Conservation (phyloP, 805 yeast species). For the Spathaspora boniae region DNA sequence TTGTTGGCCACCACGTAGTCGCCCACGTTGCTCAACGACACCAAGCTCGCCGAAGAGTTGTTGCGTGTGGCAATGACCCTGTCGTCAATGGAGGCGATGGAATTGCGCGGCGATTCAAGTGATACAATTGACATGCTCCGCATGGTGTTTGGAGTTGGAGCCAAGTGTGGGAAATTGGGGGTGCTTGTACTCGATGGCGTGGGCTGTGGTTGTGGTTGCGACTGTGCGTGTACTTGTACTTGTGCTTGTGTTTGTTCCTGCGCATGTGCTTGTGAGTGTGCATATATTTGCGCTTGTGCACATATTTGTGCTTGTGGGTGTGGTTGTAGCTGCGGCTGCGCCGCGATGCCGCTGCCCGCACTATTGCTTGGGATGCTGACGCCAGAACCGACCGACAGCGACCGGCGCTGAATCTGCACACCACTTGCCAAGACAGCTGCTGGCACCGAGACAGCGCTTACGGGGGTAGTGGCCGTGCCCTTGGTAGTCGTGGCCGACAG, state of each 20-base stretch:
- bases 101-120: constrained; percentile 38
- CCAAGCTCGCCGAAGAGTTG: constrained; percentile 26
- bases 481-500: too few species aligned
- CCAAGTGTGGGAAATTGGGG: constrained; percentile 1
- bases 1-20: too few species aligned
- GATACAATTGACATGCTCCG: constrained; percentile 36
- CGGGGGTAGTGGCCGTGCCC: too few species aligned
- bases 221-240: too few species aligned
- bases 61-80: constrained; percentile 26
- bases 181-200: neutral
- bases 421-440: too few species aligned
- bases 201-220: neutral
- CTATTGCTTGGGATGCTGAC: too few species aligned
- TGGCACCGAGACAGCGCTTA: too few species aligned
- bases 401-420: too few species aligned
- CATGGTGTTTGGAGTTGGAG: constrained; percentile 2
- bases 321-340: too few species aligned
- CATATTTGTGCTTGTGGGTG: too few species aligned
- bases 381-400: too few species aligned
- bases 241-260: neutral
- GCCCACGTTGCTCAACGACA: constrained; percentile 10
- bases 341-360: too few species aligned
- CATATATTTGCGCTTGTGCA: constrained; percentile 1
- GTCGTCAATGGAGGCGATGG: constrained; percentile 39
- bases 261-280: neutral